Evolutionary conservation across 2,329 filamentous ascomycete species (phyloP), one percentile per base, ranked within the genome.

Genomic region (Monosporascus sp.): DNA sequence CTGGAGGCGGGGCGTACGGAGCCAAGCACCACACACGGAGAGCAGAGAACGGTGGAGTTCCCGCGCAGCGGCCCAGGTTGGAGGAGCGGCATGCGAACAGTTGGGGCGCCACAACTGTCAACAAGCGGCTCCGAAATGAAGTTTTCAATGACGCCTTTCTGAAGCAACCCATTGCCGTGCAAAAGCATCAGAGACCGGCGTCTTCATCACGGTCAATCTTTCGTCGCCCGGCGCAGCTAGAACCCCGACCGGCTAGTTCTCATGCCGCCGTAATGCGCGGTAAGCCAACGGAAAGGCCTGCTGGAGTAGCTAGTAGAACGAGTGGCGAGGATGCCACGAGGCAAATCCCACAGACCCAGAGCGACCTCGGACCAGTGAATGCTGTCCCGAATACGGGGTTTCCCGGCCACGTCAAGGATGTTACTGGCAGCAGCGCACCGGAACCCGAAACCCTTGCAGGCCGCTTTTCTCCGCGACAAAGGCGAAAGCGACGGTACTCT

Each of bases 51-150:
- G 51, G 55, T 17, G 41, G 52, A 20, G 26, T 56, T 43, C 38
- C 51, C 41, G 49, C 53, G 27, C 43, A 48, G 19, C 63, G 78
- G 22, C 78, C 78, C 5, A 67, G 63, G 3, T 63, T 86, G 55
- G 78, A 82, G 24, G 77, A 83, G 44, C 75, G 80, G 20, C 77
- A 79, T 63, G 79, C 82, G 7, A 82, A 82, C 59, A 86, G 84
- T 63, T 97, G 93, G 92, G 92, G 93, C 7, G 91, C 91, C 17
- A 97, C 92, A 0, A 92, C 88, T 22, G 89, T 97, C 54, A 97
- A 97, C 67, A 88, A 89, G 63, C 85, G 87, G 55, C 73, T 97
- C 40, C 87, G 92, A 55, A 93, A 96, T 67, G 90, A 96, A 68
- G 91, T 97, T 1, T 87, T 97, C 65, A 89, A 91, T 40, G 92